These are phyloP conservation scores for Aspergillus oerlinghausenensis DNA, from an alignment of 2,329 filamentous ascomycete species.

Conservation along the genomic window DNA sequence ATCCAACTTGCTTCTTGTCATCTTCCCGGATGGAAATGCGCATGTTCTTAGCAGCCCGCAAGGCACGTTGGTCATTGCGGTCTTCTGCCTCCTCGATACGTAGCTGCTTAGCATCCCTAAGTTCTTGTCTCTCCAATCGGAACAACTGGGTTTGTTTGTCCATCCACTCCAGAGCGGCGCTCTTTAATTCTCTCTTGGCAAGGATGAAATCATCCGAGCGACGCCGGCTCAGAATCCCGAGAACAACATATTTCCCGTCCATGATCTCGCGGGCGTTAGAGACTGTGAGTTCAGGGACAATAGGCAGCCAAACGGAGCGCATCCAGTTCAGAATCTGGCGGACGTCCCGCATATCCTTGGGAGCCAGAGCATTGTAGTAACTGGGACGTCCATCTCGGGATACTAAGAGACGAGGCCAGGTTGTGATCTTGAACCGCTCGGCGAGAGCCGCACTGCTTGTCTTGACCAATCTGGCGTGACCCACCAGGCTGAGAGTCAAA, in stretches of 20 bases:
- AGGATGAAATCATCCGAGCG: constrained; percentile 72
- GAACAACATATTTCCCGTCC: constrained; percentile 89
- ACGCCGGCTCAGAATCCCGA: constrained; percentile 79
- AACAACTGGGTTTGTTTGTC: constrained; percentile 90
- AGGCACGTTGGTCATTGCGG: constrained; percentile 79
- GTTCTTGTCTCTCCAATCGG: constrained; percentile 86
- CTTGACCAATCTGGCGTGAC: constrained; percentile 88
- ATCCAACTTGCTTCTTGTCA: constrained; percentile 81
- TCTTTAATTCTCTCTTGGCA: constrained; percentile 87
- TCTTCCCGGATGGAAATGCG: constrained; percentile 85
- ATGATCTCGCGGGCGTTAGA: constrained; percentile 92
- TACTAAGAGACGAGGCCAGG: constrained; percentile 90
- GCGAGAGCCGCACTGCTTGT: constrained; percentile 72
- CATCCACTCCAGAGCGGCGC: constrained; percentile 94
- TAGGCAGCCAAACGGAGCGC: constrained; percentile 91
- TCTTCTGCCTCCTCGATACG: constrained; percentile 96
- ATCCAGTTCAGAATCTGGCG: constrained; percentile 83
- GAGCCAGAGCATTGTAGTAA: constrained; percentile 83
- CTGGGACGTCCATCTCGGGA: constrained; percentile 83
- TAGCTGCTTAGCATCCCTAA: constrained; percentile 89
- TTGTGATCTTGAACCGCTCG: constrained; percentile 88
- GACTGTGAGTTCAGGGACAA: constrained; percentile 88
- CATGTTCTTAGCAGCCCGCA: constrained; percentile 84
- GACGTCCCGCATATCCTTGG: constrained; percentile 87
- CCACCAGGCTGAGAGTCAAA: constrained; percentile 80